Evolutionary conservation across 2,329 filamentous ascomycete species (phyloP).

Genomic region (Pestalotiopsis sp.): DNA sequence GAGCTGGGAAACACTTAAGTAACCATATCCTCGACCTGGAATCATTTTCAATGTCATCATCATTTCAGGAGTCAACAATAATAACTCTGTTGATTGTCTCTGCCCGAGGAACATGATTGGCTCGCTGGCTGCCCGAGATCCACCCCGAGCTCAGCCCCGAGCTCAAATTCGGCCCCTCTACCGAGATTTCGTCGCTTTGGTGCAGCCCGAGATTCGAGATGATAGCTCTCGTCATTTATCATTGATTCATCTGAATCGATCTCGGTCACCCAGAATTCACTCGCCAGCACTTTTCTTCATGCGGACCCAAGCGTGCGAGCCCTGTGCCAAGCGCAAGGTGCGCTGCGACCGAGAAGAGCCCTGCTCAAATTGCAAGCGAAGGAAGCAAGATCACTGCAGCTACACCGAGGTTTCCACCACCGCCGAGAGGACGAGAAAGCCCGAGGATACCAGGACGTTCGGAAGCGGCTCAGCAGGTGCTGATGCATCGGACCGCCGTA

Average conservation of each 20-base stretch:
- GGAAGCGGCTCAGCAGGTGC: not conserved
- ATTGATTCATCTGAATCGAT: not conserved
- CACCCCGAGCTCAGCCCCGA: not conserved
- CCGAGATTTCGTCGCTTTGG: not conserved
- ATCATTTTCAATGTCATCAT: conserved; percentile 1
- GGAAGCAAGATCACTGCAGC: conserved; percentile 8
- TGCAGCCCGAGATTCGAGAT: not conserved
- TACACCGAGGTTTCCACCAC: not conserved
- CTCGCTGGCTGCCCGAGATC: not conserved
- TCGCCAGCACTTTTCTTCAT: not conserved
- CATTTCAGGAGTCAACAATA: not conserved
- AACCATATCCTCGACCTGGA: not conserved
- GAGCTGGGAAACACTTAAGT: not conserved
- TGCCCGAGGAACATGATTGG: not conserved
- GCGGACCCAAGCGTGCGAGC: conserved; percentile 10
- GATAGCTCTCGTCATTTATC: not conserved
- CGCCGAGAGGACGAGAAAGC: not conserved
- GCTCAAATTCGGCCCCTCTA: not conserved
- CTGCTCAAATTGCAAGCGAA: conserved; percentile 12
- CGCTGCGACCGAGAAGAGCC: conserved; percentile 13
- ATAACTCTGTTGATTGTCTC: not conserved
- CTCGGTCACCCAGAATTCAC: not conserved
- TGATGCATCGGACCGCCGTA: not conserved
- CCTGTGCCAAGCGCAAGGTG: conserved; percentile 14
- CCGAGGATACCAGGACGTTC: not conserved